Conservation (phyloP, 768 basidiomycete genomes). For the Kondoa subrosea region DNA sequence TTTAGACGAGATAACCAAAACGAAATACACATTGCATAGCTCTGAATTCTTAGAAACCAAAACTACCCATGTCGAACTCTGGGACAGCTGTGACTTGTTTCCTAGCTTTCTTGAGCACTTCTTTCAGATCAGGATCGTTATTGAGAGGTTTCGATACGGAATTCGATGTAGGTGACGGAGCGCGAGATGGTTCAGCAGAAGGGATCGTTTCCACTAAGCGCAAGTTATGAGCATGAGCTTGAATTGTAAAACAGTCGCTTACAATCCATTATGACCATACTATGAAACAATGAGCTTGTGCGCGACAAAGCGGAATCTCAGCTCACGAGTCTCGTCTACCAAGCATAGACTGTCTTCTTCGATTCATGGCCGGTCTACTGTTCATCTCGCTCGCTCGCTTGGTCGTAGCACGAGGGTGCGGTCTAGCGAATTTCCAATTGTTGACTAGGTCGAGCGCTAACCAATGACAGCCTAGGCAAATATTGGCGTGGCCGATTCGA, state of each 20-base stretch:
- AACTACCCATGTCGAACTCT: slow-evolving; percentile 73
- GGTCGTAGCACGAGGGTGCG: slow-evolving; percentile 14
- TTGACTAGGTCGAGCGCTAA: slow-evolving; percentile 78
- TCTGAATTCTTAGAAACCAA: slow-evolving; percentile 35
- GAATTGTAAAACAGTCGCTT: background rate
- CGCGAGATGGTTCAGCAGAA: slow-evolving; percentile 8
- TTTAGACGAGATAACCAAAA: no score
- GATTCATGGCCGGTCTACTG: background rate
- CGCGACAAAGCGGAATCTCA: background rate
- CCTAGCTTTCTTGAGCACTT: slow-evolving; percentile 64
- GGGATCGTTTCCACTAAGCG: slow-evolving; percentile 2
- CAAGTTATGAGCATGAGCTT: background rate
- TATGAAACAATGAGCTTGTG: background rate
- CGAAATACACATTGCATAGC: no score
- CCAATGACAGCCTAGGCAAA: slow-evolving; percentile 60
- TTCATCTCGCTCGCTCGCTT: background rate
- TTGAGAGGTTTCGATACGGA: background rate
- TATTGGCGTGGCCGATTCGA: background rate
- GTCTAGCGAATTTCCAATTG: slow-evolving; percentile 77
- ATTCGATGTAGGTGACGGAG: slow-evolving; percentile 5
- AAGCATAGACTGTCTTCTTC: background rate
- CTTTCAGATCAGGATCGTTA: slow-evolving; percentile 34
- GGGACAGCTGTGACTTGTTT: slow-evolving; percentile 67
- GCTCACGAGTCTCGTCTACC: background rate
- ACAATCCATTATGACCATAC: slow-evolving; percentile 6